Evolutionary conservation across 2,329 filamentous ascomycete genomes (phyloP).

Genomic region (Colletotrichum karsti): DNA sequence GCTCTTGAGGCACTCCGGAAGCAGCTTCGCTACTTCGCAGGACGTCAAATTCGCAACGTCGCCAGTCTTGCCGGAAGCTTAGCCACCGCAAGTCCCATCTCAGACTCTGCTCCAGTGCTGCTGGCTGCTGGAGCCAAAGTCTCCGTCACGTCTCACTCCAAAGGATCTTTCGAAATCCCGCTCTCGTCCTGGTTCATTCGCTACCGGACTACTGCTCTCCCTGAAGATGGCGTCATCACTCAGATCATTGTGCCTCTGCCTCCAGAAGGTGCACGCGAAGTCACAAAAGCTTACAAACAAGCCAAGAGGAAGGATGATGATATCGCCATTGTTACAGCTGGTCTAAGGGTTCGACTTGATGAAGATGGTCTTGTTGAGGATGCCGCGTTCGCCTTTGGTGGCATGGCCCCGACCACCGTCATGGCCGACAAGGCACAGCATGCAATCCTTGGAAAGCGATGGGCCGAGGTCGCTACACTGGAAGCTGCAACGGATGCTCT

Average conservation of each 20-base stretch:
- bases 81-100: neutral
- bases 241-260: neutral
- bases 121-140: neutral
- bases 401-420: neutral
- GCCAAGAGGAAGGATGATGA: neutral
- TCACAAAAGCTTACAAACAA: neutral
- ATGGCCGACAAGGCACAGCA: neutral
- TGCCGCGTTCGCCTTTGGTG: neutral
- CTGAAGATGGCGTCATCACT: neutral
- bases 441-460: neutral
- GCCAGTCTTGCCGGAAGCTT: neutral
- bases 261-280: neutral
- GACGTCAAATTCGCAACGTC: neutral
- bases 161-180: neutral
- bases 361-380: neutral
- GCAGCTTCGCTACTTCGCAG: neutral
- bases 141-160: neutral
- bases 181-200: neutral
- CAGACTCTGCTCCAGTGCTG: neutral
- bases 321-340: neutral
- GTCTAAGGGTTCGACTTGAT: neutral
- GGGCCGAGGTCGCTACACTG: neutral
- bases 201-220: neutral
- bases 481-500: neutral
- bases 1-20: neutral